Evolutionary conservation across 1,139 yeast genomes (phyloP).

Genomic region (Debaryomyces singareniensis): DNA sequence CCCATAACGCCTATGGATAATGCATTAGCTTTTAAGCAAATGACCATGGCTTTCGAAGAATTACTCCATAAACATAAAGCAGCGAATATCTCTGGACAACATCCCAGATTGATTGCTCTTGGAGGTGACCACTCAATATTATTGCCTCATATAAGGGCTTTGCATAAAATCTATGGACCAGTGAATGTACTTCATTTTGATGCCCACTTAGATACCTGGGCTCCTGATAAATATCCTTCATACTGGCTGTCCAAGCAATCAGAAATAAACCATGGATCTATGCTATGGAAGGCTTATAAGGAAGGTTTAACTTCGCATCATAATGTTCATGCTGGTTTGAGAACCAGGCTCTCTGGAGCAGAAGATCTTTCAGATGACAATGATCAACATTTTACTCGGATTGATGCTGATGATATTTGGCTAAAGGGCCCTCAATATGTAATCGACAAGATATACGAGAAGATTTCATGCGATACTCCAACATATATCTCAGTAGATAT

Average conservation of each 20-base stretch:
- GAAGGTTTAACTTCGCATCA: slow-evolving; percentile 55
- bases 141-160: slow-evolving; percentile 63
- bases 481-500: slow-evolving; percentile 71
- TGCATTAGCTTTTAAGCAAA: slow-evolving; percentile 58
- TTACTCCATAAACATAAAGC: slow-evolving; percentile 32
- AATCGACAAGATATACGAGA: slow-evolving; percentile 40
- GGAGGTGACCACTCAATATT: slow-evolving; percentile 79
- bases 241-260: slow-evolving; percentile 64
- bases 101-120: slow-evolving; percentile 61
- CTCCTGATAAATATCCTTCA: slow-evolving; percentile 59
- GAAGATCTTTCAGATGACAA: slow-evolving; percentile 64
- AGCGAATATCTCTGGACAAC: slow-evolving; percentile 14
- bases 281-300: slow-evolving; percentile 71
- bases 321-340: slow-evolving; percentile 66
- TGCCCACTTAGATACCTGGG: slow-evolving; percentile 79
- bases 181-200: slow-evolving; percentile 69
- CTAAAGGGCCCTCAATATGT: slow-evolving; percentile 51
- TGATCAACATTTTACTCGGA: slow-evolving; percentile 54
- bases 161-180: slow-evolving; percentile 54
- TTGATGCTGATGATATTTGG: slow-evolving; percentile 69
- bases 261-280: slow-evolving; percentile 70
- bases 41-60: slow-evolving; percentile 63
- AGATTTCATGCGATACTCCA: slow-evolving; percentile 52
- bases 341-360: slow-evolving; percentile 60
- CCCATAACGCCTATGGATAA: slow-evolving; percentile 79